Conservation (phyloP, 495 filamentous ascomycete genomes). For the Evansstolkia leycettana region DNA sequence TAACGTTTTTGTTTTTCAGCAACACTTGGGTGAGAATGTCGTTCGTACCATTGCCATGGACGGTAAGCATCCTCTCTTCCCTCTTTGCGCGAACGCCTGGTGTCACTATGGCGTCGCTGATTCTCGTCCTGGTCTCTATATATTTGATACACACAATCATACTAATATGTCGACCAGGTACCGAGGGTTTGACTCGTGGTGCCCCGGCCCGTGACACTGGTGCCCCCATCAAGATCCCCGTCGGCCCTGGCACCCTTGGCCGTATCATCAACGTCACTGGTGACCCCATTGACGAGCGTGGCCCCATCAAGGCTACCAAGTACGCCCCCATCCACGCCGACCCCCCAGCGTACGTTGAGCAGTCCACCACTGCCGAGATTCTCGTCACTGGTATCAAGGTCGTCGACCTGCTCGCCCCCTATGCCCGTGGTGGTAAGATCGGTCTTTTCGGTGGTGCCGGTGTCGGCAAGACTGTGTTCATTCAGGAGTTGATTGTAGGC, state of each 20-base stretch:
- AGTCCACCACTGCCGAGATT: constrained; percentile 91
- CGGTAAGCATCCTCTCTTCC: constrained; percentile 48
- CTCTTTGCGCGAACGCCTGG: neutral
- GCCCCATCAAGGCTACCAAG: constrained; percentile 88
- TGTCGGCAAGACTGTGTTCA: constrained; percentile 99
- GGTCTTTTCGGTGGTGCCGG: constrained; percentile 99
- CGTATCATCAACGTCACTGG: constrained; percentile 99
- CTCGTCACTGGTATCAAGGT: constrained; percentile 99
- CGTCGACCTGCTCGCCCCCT: constrained; percentile 94
- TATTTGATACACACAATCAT: neutral
- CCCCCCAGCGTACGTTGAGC: constrained; percentile 78
- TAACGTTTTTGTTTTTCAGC: constrained; percentile 35
- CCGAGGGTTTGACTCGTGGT: constrained; percentile 96
- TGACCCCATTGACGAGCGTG: constrained; percentile 99
- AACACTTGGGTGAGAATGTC: constrained; percentile 99
- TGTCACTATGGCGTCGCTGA: neutral
- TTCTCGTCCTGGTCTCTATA: constrained; percentile 1
- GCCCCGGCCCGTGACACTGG: constrained; percentile 76
- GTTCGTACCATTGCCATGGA: constrained; percentile 99
- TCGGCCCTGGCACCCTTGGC: constrained; percentile 87
- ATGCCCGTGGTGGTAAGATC: constrained; percentile 99
- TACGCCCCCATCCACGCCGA: constrained; percentile 86
- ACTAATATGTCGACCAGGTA: constrained; percentile 48
- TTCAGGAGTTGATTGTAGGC: constrained; percentile 92
- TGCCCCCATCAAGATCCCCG: constrained; percentile 90